Evolutionary conservation across 1,284 basidiomycete species (phyloP), one percentile per base, ranked within the genome.

Genomic region (Vanrija sp.): DNA sequence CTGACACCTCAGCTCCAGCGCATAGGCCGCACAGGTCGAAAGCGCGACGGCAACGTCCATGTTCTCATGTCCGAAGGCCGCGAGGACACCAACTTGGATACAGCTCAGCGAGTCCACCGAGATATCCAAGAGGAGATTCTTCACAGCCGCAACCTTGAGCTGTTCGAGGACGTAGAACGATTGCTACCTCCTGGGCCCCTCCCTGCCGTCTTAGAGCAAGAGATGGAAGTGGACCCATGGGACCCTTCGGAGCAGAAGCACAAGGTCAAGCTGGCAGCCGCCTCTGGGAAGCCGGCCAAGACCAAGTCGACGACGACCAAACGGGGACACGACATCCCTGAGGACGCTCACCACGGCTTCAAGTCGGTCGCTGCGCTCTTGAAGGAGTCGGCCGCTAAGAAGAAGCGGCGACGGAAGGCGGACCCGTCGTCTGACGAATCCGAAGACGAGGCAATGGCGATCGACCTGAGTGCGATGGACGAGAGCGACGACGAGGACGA

Each of bases 1-100:
- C 45, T 66, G 27, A 53, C 23, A 18, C 23, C 49, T 15, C 66
- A 96, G 90, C 83, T 99, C 16, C 96, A 99, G 83, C 87, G 96
- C 20, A 83, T 97, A 44, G 96, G 96, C 44, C 84, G 96, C 56
- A 98, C 96, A 0, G 96, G 96, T 18, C 88, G 96, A 49, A 94
- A 95, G 73, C 85, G 91, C 27, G 84, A 87, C 47, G 96, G 96
- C 6, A 80, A 84, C 55, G 89, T 99, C 35, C 90, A 95, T 65
- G 89, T 96, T 8, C 81, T 99, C n/a, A 86, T 97, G 64, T 85
- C 93, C 9, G 88, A 95, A 72, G 84, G 85, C 20, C 85, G 93
- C 27, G 96, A 98, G 76, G 93, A 98, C 65, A 73, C 80, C 49
- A 97, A 96, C 66, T 91, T 93, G 82, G 86, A 90, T 51, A 88